Conservation (phyloP, 2,329 filamentous ascomycete species). For the Diaporthe sp. region DNA sequence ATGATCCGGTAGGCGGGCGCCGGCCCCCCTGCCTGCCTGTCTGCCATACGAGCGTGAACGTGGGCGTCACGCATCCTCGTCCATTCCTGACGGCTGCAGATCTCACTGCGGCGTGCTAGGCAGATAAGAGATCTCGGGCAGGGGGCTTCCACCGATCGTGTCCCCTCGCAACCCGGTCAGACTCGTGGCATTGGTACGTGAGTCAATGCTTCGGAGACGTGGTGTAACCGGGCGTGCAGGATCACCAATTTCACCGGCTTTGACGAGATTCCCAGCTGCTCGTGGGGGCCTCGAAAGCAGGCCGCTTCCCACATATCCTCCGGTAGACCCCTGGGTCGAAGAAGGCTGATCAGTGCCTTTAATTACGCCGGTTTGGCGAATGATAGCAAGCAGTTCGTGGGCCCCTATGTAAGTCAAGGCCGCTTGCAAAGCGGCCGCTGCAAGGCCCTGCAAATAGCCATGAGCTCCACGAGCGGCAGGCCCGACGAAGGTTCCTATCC, state of each 20-base stretch:
- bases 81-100: slow-evolving; percentile 26
- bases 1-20: slow-evolving; percentile 6
- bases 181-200: slow-evolving; percentile 33
- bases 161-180: slow-evolving; percentile 31
- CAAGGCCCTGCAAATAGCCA: slow-evolving; percentile 14
- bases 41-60: slow-evolving; percentile 27
- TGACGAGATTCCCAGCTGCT: slow-evolving; percentile 8
- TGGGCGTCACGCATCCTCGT: slow-evolving; percentile 29
- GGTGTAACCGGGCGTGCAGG: slow-evolving; percentile 24
- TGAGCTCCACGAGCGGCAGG: slow-evolving; percentile 24
- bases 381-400: slow-evolving; percentile 23
- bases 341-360: slow-evolving; percentile 29
- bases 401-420: slow-evolving; percentile 25
- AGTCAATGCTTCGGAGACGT: slow-evolving; percentile 32
- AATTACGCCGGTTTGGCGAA: slow-evolving; percentile 29
- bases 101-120: slow-evolving; percentile 7
- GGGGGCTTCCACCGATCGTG: slow-evolving; percentile 27
- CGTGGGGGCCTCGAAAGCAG: slow-evolving; percentile 29
- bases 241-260: slow-evolving; percentile 19
- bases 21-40: not conserved
- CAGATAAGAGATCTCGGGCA: slow-evolving; percentile 30
- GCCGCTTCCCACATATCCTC: slow-evolving; percentile 30
- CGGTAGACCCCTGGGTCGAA: slow-evolving; percentile 4
- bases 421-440: slow-evolving; percentile 4
- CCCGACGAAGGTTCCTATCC: slow-evolving; percentile 13